phyloP scores from a whole-genome alignment of 176 grass and related monocot species.

The Phoenix roebelenii region DNA sequence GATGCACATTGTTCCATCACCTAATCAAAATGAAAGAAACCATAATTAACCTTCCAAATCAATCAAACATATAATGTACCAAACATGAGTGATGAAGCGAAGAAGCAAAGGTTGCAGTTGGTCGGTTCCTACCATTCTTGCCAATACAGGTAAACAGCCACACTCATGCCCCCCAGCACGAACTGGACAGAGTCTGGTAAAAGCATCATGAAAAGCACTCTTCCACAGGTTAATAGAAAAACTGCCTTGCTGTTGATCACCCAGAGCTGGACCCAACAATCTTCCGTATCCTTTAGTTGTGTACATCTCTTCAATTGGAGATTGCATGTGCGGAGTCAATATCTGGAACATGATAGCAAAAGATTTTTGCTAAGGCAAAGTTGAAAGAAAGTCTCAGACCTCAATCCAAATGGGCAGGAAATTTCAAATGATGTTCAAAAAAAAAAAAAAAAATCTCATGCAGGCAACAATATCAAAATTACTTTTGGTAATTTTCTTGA shows the following conservation, averaged over 20 bases:
- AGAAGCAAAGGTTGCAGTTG: too few species aligned
- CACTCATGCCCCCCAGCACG: slow-evolving; percentile 66
- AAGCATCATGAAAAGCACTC: slow-evolving; percentile 68
- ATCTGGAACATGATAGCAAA: slow-evolving; percentile 60
- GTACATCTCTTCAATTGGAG: slow-evolving; percentile 34
- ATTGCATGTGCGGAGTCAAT: slow-evolving; percentile 83
- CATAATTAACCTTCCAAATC: slow-evolving; percentile 2
- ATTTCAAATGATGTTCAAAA: too few species aligned
- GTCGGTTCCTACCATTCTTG: slow-evolving; percentile 52
- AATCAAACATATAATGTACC: too few species aligned
- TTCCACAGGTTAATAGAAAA: slow-evolving; percentile 89
- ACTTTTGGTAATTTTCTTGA: too few species aligned
- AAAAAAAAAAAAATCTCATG: too few species aligned
- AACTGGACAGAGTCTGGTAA: slow-evolving; percentile 72
- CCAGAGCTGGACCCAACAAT: slow-evolving; percentile 52
- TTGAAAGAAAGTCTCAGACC: neutral
- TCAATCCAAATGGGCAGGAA: neutral
- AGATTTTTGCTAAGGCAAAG: slow-evolving; percentile 14
- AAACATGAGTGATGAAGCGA: too few species aligned
- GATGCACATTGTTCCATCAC: slow-evolving; percentile 93
- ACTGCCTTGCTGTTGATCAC: slow-evolving; percentile 59
- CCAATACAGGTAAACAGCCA: slow-evolving; percentile 70
- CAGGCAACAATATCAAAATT: too few species aligned
- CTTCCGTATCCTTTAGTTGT: slow-evolving; percentile 35
- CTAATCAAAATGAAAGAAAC: slow-evolving; percentile 32